Evolutionary conservation across 176 grass and related monocot genomes (phyloP), one percentile per base, ranked within the genome.

Genomic region (Urochloa ruziziensis): DNA sequence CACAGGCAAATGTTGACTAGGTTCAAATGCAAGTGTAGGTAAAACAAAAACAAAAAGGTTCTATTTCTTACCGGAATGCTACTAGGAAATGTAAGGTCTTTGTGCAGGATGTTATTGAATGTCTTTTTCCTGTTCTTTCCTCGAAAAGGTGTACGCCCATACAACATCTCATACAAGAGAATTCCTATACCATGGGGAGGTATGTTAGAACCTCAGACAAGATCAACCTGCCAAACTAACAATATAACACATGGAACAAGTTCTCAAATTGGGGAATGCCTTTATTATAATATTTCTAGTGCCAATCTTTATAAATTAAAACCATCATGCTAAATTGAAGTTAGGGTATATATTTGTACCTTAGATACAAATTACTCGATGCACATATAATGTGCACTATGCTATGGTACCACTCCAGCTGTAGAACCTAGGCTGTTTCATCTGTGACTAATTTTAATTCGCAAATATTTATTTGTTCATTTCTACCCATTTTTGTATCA

Each of bases 91-190:
- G 91, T 94, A 84, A 99, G 96, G 70, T 96, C 93, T 68, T 99
- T 99, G 63, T 94, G 86, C 39, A 99, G 77, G 70, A 99, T 92
- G 64, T 99, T 99, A 67, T 92, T 74, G 80, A 99, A 99, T 59
- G 96, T 99, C 80, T 77, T 96, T 63, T 96, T 88, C 88, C 96
- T 91, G 81, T 99, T 96, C 83, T 96, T 99, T 85, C 93, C 96
- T 90, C 96, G 90, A 65, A 99, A 99, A 83, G 96, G 96, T 83
- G 96, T 99, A 13, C 93, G 96, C 18, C 93, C 96, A 78, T 99
- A 99, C 58, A 99, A 67, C 96, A 99, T 99, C 89, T 99, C 96
- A 69, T 99, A 99, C 54, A 96, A 79, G 44, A 99, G 76, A 82
- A 99, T 96, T 92, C 96, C 96, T 99, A 68, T 67, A 89, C 35